A percentile compares a stretch with the other conserved stretches of the same genome.
Conservation (phyloP, 441 rosid species). For the Viola pubescens region DNA sequence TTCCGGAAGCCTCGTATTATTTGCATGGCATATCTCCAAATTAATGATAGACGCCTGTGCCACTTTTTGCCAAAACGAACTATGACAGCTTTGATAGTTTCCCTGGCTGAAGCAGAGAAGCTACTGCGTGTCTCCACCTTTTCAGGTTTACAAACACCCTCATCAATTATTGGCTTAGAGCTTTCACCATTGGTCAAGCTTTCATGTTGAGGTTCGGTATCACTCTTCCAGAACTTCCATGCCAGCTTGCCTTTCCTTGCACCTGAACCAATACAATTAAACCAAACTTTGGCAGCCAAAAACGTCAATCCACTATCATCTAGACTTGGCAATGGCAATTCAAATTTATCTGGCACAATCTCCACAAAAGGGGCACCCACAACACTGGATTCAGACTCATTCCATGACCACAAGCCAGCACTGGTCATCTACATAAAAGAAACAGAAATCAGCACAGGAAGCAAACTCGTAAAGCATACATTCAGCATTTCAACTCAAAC, state of each 20-base stretch:
- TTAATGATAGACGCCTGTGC: slow-evolving; percentile 62
- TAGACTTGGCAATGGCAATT: slow-evolving; percentile 33
- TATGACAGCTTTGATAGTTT: slow-evolving; percentile 67
- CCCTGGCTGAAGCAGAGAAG: slow-evolving; percentile 62
- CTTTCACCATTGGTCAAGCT: slow-evolving; percentile 35
- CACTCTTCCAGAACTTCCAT: slow-evolving; percentile 44
- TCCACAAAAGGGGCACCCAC: slow-evolving; percentile 29
- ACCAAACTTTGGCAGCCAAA: slow-evolving; percentile 42
- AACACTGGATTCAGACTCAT: slow-evolving; percentile 35
- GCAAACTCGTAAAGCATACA: too few relatives aligned
- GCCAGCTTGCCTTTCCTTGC: slow-evolving; percentile 38
- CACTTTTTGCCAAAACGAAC: slow-evolving; percentile 61
- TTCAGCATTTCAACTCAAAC: too few relatives aligned
- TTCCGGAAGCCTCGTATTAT: slow-evolving; percentile 43
- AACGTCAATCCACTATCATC: slow-evolving; percentile 41
- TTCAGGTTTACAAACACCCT: slow-evolving; percentile 33
- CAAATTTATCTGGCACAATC: slow-evolving; percentile 29
- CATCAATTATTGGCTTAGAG: slow-evolving; percentile 33
- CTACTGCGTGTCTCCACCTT: slow-evolving; percentile 47
- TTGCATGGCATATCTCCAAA: slow-evolving; percentile 48
- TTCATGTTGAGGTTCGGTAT: slow-evolving; percentile 43
- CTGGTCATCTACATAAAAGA: slow-evolving; percentile 63
- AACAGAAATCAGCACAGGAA: slow-evolving; percentile 12
- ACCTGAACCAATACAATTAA: slow-evolving; percentile 41
- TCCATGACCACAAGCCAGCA: slow-evolving; percentile 80